Percentiles rank a stretch among this genome's conserved stretches.
phyloP scores from a whole-genome alignment of 2,329 filamentous ascomycete species.

The Penicillium sp. region DNA sequence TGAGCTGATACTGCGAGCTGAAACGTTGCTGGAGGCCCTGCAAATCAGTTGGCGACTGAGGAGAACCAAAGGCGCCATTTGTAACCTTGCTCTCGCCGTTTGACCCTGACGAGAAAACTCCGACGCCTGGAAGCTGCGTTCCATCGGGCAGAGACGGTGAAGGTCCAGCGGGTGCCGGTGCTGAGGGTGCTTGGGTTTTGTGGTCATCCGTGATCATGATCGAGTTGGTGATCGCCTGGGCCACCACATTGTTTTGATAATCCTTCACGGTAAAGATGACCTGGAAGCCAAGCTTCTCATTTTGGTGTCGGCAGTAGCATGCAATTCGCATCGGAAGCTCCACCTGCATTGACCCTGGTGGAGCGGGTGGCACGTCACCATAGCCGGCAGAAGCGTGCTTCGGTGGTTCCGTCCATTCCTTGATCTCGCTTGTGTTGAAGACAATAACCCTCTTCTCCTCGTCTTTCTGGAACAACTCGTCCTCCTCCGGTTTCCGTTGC shows the following conservation, averaged over 20 bases:
- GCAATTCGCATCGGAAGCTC: constrained; percentile 93
- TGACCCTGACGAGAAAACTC: constrained; percentile 46
- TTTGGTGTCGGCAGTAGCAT: constrained; percentile 94
- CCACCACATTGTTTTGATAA: constrained; percentile 72
- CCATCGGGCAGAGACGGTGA: constrained; percentile 42
- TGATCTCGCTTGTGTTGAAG: constrained; percentile 87
- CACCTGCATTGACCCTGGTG: constrained; percentile 71
- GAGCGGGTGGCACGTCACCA: constrained; percentile 37
- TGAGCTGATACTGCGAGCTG: constrained; percentile 46
- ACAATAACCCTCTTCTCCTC: constrained; percentile 83
- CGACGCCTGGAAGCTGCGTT: constrained; percentile 47
- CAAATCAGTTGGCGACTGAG: constrained; percentile 59
- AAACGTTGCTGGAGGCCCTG: constrained; percentile 61
- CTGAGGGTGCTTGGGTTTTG: constrained; percentile 72
- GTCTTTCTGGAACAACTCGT: constrained; percentile 81
- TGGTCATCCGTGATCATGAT: constrained; percentile 99
- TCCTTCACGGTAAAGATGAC: constrained; percentile 97
- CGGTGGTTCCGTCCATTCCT: constrained; percentile 74
- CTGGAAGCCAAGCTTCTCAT: constrained; percentile 87
- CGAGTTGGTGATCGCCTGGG: constrained; percentile 81
- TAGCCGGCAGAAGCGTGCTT: constrained; percentile 57
- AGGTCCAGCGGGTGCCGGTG: constrained; percentile 37
- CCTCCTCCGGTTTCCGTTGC: constrained; percentile 88
- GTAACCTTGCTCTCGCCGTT: constrained; percentile 34
- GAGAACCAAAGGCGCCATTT: constrained; percentile 29